These are phyloP conservation scores for Alternaria sp. DNA, from an alignment of 2,329 filamentous ascomycete species.

Conservation along the genomic window DNA sequence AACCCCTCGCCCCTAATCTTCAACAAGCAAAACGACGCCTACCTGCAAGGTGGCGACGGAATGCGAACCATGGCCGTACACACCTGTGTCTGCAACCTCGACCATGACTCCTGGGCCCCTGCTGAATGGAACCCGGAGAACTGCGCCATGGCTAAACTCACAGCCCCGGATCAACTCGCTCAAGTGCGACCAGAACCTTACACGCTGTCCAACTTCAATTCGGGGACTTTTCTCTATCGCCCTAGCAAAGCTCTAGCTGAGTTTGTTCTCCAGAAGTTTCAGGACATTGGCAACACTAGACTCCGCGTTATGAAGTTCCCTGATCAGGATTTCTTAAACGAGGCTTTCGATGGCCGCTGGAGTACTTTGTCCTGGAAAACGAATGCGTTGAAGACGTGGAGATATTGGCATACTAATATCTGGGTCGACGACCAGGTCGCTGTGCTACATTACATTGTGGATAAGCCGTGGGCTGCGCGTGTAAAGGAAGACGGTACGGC, in stretches of 20 bases:
- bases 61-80: conserved; percentile 60
- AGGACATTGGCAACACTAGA: conserved; percentile 43
- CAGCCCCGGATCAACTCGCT: conserved; percentile 44
- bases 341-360: conserved; percentile 59
- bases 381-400: conserved; percentile 64
- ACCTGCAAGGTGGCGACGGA: conserved; percentile 27
- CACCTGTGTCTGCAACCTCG: conserved; percentile 63
- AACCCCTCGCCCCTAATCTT: conserved; percentile 53
- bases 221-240: conserved; percentile 62
- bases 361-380: conserved; percentile 58
- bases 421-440: conserved; percentile 61
- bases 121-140: conserved; percentile 59
- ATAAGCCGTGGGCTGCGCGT: conserved; percentile 63
- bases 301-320: conserved; percentile 61
- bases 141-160: conserved; percentile 58
- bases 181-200: conserved; percentile 41
- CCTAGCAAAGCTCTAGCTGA: conserved; percentile 53
- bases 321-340: conserved; percentile 63
- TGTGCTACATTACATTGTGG: conserved; percentile 64
- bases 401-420: conserved; percentile 62
- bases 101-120: conserved; percentile 61
- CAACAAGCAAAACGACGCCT: conserved; percentile 48
- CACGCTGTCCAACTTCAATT: conserved; percentile 61
- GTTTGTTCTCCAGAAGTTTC: conserved; percentile 54
- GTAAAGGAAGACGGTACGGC: conserved; percentile 54